Conservation (phyloP, 2,329 filamentous ascomycete genomes). For the Aspergillus ustus region DNA sequence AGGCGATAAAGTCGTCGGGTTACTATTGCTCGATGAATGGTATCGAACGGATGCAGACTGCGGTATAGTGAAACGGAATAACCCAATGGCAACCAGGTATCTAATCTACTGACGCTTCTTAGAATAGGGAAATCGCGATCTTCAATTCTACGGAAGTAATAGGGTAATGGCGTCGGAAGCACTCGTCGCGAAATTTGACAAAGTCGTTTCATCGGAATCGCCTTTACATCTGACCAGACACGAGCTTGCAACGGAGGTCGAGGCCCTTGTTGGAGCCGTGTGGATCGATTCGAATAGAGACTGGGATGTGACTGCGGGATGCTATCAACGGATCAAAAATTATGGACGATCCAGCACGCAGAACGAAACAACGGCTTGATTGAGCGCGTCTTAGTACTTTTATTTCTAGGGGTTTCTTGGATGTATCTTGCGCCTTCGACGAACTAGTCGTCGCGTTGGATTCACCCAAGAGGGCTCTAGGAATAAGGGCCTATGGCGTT, state of each 20-base stretch:
- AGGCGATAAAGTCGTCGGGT: slow-evolving; percentile 1
- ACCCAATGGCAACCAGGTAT: no score
- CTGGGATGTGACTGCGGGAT: background rate
- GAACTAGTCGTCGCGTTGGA: no score
- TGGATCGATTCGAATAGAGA: background rate
- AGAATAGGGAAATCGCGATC: background rate
- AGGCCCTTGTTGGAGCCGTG: slow-evolving; percentile 1
- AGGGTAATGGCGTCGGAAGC: background rate
- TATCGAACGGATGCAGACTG: background rate
- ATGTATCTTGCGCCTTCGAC: no score
- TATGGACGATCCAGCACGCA: no score
- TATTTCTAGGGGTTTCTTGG: no score
- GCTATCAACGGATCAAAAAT: background rate
- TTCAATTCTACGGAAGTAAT: background rate
- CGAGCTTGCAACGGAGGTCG: background rate
- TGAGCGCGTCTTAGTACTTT: no score
- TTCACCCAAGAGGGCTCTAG: no score
- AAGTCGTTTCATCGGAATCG: background rate
- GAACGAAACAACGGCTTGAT: no score
- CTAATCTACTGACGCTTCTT: no score
- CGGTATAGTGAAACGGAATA: no score
- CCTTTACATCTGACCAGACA: no score
- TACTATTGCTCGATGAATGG: background rate
- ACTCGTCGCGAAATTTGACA: background rate
- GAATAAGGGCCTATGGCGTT: no score